Conservation (phyloP, 2,329 filamentous ascomycete genomes). For the Fragosphaeria purpurea region DNA sequence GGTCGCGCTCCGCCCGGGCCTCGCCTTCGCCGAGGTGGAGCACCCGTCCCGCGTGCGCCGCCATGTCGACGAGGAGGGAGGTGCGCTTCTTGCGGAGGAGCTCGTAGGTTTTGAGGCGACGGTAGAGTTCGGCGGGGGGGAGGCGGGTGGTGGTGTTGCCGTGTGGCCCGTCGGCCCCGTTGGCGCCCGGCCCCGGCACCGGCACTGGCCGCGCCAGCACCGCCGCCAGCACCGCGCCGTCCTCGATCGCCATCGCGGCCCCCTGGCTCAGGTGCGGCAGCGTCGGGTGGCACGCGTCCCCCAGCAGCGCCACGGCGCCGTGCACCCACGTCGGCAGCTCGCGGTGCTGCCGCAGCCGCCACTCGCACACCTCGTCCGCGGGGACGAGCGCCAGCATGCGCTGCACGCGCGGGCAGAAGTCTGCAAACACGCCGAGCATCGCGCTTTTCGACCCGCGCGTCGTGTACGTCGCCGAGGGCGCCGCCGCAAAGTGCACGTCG, state of each 20-base stretch:
- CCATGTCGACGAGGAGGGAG: constrained; percentile 41
- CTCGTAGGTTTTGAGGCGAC: constrained; percentile 45
- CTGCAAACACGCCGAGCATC: constrained; percentile 51
- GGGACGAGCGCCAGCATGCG: constrained; percentile 51
- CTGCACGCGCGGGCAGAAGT: constrained; percentile 50
- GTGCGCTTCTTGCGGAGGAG: constrained; percentile 46
- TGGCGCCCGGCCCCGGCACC: constrained; percentile 10
- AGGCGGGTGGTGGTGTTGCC: constrained; percentile 17
- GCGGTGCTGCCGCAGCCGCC: constrained; percentile 50
- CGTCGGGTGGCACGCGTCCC: constrained; percentile 58
- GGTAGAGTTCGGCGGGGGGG: constrained; percentile 24
- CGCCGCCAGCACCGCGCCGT: constrained; percentile 50
- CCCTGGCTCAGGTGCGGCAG: constrained; percentile 59
- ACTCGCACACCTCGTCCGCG: constrained; percentile 55
- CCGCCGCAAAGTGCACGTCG: constrained; percentile 48
- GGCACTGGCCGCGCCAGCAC: constrained; percentile 30
- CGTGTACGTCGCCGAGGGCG: constrained; percentile 51
- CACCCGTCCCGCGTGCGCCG: constrained; percentile 40
- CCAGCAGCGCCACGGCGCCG: constrained; percentile 46
- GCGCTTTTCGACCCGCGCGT: constrained; percentile 49
- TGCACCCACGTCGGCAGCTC: constrained; percentile 48
- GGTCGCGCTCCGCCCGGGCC: constrained; percentile 49
- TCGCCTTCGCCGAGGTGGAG: constrained; percentile 49
- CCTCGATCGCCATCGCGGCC: constrained; percentile 59
- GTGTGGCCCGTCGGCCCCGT: background rate